Conservation (phyloP, 2,329 filamentous ascomycete genomes). For the Sclerotinia glacialis region DNA sequence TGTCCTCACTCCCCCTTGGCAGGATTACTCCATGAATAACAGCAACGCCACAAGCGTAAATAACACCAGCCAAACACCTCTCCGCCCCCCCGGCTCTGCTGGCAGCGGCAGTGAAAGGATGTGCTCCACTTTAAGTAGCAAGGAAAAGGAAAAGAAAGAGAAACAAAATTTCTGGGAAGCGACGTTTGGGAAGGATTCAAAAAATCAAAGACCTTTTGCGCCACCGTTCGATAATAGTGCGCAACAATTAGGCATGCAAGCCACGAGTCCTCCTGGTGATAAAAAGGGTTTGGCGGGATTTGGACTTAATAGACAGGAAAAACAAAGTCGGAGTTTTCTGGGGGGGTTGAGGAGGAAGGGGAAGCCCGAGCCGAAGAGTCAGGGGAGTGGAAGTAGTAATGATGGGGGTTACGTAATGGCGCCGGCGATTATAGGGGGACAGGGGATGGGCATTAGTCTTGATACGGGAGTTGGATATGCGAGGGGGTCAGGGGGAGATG, state of each 20-base stretch:
- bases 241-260: conserved; percentile 19
- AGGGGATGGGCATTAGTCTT: conserved; percentile 6
- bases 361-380: conserved; percentile 22
- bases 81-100: conserved; percentile 29
- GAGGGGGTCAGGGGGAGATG: neutral
- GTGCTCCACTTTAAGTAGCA: neutral
- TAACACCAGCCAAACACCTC: conserved; percentile 4
- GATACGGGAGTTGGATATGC: neutral
- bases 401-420: conserved; percentile 15
- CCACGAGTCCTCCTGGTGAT: conserved; percentile 31
- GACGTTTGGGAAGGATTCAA: conserved; percentile 37
- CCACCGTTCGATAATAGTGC: conserved; percentile 16
- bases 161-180: conserved; percentile 39
- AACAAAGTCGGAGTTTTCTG: conserved; percentile 35
- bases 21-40: conserved; percentile 16
- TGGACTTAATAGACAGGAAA: conserved; percentile 33
- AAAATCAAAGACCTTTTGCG: conserved; percentile 29
- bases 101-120: conserved; percentile 30
- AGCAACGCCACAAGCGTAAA: conserved; percentile 8
- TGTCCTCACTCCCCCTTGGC: conserved; percentile 29
- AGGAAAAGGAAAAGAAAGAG: conserved; percentile 30
- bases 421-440: neutral
- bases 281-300: conserved; percentile 7
- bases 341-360: conserved; percentile 33
- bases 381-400: conserved; percentile 19